phyloP scores from a whole-genome alignment of 2,329 filamentous ascomycete genomes.

The Keithomyces neogunnii region DNA sequence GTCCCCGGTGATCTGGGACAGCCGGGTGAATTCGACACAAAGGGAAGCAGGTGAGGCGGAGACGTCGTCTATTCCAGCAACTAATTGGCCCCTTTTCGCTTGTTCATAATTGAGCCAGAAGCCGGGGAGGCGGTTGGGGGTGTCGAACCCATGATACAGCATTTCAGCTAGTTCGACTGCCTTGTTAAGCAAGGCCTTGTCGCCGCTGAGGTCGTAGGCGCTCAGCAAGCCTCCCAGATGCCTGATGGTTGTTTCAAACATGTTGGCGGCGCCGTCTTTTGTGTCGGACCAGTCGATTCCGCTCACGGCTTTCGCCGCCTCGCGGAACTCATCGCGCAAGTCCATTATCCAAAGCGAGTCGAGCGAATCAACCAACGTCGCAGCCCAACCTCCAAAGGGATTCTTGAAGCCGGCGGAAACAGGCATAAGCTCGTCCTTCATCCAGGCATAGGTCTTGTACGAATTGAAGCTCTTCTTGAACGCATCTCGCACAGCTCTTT shows the following conservation, averaged over 20 bases:
- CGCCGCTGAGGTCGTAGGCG: slow-evolving; percentile 40
- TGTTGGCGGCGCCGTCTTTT: slow-evolving; percentile 29
- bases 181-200: slow-evolving; percentile 34
- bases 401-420: slow-evolving; percentile 36
- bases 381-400: slow-evolving; percentile 45
- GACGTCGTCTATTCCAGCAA: slow-evolving; percentile 57
- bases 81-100: slow-evolving; percentile 25
- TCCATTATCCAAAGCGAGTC: slow-evolving; percentile 57
- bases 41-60: slow-evolving; percentile 21
- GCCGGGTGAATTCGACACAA: slow-evolving; percentile 58
- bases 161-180: slow-evolving; percentile 42
- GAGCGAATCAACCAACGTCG: slow-evolving; percentile 50
- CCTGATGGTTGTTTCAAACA: slow-evolving; percentile 47
- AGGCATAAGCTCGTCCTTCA: slow-evolving; percentile 41
- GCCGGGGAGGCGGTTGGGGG: slow-evolving; percentile 39
- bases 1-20: slow-evolving; percentile 61
- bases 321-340: slow-evolving; percentile 44
- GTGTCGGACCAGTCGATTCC: slow-evolving; percentile 43
- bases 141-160: slow-evolving; percentile 45
- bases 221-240: slow-evolving; percentile 42
- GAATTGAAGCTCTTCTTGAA: slow-evolving; percentile 39
- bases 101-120: slow-evolving; percentile 15
- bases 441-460: slow-evolving; percentile 44
- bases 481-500: slow-evolving; percentile 28
- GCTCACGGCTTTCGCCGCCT: slow-evolving; percentile 39